Evolutionary conservation across 108 stramenopile genomes (phyloP), one percentile per base, ranked within the genome.

Genomic region (Epithemia pelagica): DNA sequence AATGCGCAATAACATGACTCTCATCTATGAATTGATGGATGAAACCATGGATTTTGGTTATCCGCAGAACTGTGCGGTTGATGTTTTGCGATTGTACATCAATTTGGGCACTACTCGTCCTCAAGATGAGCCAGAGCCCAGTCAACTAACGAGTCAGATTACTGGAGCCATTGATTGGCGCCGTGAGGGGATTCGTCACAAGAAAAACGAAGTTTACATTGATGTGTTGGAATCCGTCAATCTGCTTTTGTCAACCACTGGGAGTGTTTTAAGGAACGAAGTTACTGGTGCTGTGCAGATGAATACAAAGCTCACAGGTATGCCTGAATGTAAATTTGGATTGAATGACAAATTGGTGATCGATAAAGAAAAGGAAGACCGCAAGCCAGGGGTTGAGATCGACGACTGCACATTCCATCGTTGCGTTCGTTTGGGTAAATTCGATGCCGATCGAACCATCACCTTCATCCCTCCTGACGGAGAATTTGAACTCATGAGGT

Each of bases 391-490:
- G 22, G 98, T 99, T 1, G 98, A 97, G 69, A 93, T 99, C 71
- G 97, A 96, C 74, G 97, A 99, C 70, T 98, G 97, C 78, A 97
- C 95, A 23, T 99, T 99, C 73, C 99, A 99, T 77, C 82, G 97
- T 58, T 97, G 96, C 73, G 95, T 97, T 2, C 81, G 92, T 62
- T 82, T 96, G n/a, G 95, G 97, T 51, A 96, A 96, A 72, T 99
- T 98, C 77, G 99, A 99, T 79, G 91, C 97, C 30, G 99, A 99
- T 74, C 88, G 99, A 52, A 98, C 99, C 54, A 98, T 99, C 73
- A 99, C 99, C 66, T 99, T 99, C 71, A 96, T 98, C 63, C 99
- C 99, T 15, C 99, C 99, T 0, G 99, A 99, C 74, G 99, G 99
- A 28, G 99, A 99, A 82, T 99, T 98, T 73, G 97, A 99, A 76